Evolutionary conservation across 768 basidiomycete genomes (phyloP), one percentile per base, ranked within the genome.

Genomic region (Kwoniella europaea): DNA sequence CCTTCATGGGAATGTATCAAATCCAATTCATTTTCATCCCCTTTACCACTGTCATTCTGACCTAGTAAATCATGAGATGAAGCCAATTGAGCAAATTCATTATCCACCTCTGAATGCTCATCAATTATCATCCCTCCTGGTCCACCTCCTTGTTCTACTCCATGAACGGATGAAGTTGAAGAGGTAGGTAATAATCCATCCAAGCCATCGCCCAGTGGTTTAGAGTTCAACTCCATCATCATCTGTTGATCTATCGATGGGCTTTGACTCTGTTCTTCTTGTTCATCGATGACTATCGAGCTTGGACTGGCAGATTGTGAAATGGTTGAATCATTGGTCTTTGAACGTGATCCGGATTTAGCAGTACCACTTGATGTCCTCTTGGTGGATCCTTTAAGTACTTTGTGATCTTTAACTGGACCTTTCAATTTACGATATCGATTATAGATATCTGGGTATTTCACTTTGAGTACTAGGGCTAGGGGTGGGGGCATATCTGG

Each of bases 381-480:
- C 22, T 70, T 70, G n/a, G 46, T 52, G 2, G 68, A 10, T 44
- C 68, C 59, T 46, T 65, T 70, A 9, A 65, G 44, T 29, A 58
- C 62, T 10, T 64, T 61, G 54, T 68, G 29, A 9, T 63, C 71
- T 62, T 77, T 77, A 53, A 81, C 74, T 4, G 80, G 80, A 27
- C 78, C 78, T 55, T 63, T 69, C 42, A 79, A 67, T 54, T 79
- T 79, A 10, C 80, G 71, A 68, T 74, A 81, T 54, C 80, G 73
- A 35, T 81, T 81, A 65, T 81, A 81, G 41, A 81, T 71, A 58
- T 79, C 80, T 24, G 80, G 76, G 58, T 81, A 81, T 65, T 79
- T 79, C 65, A 81, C 77, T 41, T 76, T 71, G 5, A 75, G 59
- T 7, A 70, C 64, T 46, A 75, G 62, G 0, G 76, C 75, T 6